Percentiles rank a stretch among this genome's conserved stretches.
Conservation (phyloP, 139 green algal genomes). For the Chlamydomonas sp. region DNA sequence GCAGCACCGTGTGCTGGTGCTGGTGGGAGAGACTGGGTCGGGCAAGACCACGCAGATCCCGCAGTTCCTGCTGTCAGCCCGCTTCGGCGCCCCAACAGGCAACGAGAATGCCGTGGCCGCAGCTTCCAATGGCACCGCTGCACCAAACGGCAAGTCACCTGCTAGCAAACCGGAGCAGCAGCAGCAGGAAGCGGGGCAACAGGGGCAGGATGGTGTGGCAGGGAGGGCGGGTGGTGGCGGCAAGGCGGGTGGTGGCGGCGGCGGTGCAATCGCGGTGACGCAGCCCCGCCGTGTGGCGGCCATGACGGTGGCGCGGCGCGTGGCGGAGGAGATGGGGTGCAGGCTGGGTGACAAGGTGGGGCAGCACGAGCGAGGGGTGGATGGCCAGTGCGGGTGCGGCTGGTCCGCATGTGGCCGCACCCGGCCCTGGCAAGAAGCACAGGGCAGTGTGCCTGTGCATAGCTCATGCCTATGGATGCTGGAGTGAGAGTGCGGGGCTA, state of each 20-base stretch:
- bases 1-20: conserved; percentile 62
- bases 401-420: background rate
- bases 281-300: conserved; percentile 91
- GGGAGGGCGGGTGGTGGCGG: background rate
- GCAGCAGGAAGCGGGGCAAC: background rate
- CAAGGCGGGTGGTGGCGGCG: background rate
- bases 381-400: background rate
- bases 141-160: background rate
- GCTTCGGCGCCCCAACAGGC: conserved; percentile 44
- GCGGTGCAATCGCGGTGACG: conserved; percentile 78
- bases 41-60: conserved; percentile 89
- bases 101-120: background rate
- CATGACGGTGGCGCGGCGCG: conserved; percentile 85
- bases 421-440: background rate
- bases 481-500: background rate
- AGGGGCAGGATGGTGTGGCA: background rate
- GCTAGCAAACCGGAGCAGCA: background rate
- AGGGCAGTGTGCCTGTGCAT: background rate
- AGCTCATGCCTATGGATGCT: background rate
- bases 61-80: conserved; percentile 77
- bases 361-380: background rate
- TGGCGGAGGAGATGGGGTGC: conserved; percentile 86
- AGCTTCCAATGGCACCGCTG: background rate
- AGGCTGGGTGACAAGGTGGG: conserved; percentile 82
- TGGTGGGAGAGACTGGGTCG: conserved; percentile 90